Conservation (phyloP, 306 rosid genomes). For the Gastrolobium villosum region DNA sequence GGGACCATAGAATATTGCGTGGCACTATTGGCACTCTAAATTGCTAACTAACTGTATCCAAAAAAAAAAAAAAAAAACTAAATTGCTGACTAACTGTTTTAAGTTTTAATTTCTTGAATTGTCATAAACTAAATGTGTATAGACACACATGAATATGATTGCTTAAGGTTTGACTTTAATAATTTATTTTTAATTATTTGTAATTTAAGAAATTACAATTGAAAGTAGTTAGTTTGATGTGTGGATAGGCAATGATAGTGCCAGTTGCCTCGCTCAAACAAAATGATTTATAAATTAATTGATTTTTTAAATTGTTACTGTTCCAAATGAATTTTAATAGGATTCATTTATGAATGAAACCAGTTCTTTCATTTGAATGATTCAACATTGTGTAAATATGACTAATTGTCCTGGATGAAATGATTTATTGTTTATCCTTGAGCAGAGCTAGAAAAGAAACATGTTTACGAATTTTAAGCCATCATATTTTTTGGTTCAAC, state of each 20-base stretch:
- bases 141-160: neutral
- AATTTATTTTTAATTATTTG: neutral
- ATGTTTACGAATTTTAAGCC: neutral
- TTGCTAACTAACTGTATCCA: too few species aligned
- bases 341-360: constrained; percentile 1
- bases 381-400: constrained; percentile 2
- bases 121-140: constrained; percentile 1
- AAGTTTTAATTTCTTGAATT: neutral
- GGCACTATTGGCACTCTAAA: neutral
- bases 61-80: too few species aligned
- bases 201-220: constrained; percentile 8
- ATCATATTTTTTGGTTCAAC: neutral
- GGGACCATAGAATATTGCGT: neutral
- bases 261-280: neutral
- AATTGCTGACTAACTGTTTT: neutral
- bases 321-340: neutral
- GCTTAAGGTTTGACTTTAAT: neutral
- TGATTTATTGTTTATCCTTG: constrained; percentile 15
- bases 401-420: neutral
- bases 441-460: neutral
- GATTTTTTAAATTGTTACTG: neutral
- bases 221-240: neutral
- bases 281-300: neutral
- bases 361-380: neutral
- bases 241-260: neutral